Evolutionary conservation across 1,139 yeast genomes (phyloP), one percentile per base, ranked within the genome.

Genomic region (Lipomyces yarrowii): DNA sequence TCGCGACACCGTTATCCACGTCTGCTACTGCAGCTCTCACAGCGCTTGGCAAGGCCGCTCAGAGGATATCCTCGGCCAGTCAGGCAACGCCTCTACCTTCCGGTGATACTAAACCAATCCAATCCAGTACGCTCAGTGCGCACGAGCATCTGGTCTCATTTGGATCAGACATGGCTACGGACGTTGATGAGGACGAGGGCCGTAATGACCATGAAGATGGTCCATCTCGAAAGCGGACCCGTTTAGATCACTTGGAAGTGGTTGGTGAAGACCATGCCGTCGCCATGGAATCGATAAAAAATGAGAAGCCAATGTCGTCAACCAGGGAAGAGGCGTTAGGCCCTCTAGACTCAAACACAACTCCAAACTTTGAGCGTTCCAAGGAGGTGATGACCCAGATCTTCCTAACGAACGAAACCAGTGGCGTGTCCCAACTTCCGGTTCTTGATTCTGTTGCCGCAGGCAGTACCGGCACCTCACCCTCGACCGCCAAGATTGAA

Each of bases 351-450:
- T 72, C 79, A 1, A 77, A 77, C 13, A 76, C 77, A 71, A 78
- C 71, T 61, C 74, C 76, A 0, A 77, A 79, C 54, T 78, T 76
- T 66, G 87, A 84, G 57, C 79, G 79, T 42, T 82, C 88, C 1
- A 82, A 86, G 60, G 89, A 85, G 53, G 77, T 87, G 39, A 84
- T 86, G 75, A 84, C 86, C 57, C 81, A 86, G 73, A 78, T 88
- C 64, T 82, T 87, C 67, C 77, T 87, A 65, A 84, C 86, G 54
- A 77, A 77, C 33, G 83, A 83, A 52, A 75, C 76, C 42, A 79
- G 78, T 10, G 69, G 70, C 26, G 62, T 66, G 6, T 66, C 71
- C 15, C 70, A 67, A 30, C 64, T 62, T 37, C 52, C 62, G 26
- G 78, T 78, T 10, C 81, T 80, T 2, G 79, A 82, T 48, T 76